phyloP scores from a whole-genome alignment of 2,329 filamentous ascomycete species.

The Lecanicillium sp. region DNA sequence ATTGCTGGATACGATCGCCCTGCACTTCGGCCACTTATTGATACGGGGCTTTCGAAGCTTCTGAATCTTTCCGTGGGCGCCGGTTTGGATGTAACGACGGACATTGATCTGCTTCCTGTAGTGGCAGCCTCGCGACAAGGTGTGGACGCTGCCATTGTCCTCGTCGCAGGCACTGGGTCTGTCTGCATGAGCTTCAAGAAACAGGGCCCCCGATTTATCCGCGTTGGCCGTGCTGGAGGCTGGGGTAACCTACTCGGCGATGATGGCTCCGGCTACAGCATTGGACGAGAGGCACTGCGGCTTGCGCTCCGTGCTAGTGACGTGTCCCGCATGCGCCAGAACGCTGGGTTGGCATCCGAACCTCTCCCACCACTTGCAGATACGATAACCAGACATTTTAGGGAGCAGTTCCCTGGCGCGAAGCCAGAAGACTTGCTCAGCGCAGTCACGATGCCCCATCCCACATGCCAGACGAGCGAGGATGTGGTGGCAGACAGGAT shows the following conservation, averaged over 20 bases:
- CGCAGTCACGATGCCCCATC: constrained; percentile 16
- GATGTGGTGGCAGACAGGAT: constrained; percentile 12
- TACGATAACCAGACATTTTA: constrained; percentile 17
- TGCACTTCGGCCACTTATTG: constrained; percentile 22
- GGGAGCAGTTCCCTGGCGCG: constrained; percentile 12
- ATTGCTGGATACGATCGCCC: constrained; percentile 35
- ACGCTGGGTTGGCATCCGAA: neutral
- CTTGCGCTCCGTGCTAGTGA: constrained; percentile 27
- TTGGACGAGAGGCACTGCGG: constrained; percentile 32
- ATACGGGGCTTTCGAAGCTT: constrained; percentile 22
- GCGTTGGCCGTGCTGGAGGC: constrained; percentile 32
- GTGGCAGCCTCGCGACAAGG: constrained; percentile 16
- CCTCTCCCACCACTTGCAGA: constrained; percentile 12
- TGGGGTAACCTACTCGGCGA: constrained; percentile 40
- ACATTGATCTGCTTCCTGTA: constrained; percentile 34
- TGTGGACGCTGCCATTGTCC: constrained; percentile 25
- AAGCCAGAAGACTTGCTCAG: constrained; percentile 18
- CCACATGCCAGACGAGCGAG: constrained; percentile 4
- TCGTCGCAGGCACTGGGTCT: constrained; percentile 38
- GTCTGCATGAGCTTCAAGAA: constrained; percentile 34
- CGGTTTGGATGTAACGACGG: constrained; percentile 29
- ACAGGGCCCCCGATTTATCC: constrained; percentile 18
- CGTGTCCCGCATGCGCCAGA: constrained; percentile 14
- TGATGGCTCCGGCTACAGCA: constrained; percentile 35
- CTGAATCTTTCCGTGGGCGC: constrained; percentile 22